Percentiles rank a stretch among this genome's conserved stretches.
These are phyloP conservation scores for Septoria petroselini DNA, from an alignment of 2,329 filamentous ascomycete species.

Conservation along the genomic window DNA sequence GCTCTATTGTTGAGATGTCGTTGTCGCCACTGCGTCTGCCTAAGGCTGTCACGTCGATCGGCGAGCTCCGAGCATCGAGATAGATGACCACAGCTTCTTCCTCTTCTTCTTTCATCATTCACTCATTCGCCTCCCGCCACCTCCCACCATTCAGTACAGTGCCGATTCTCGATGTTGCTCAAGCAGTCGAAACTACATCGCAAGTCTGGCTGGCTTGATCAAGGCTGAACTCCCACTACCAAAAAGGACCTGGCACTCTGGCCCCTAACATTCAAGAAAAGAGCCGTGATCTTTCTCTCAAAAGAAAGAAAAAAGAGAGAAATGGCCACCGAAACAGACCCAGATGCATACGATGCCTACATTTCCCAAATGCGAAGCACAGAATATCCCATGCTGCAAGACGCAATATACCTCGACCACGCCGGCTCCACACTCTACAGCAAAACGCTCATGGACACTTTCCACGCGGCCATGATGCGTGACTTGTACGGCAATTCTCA, in stretches of 20 bases:
- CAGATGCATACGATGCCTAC: slow-evolving; percentile 39
- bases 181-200: slow-evolving; percentile 8
- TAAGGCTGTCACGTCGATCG: too few species aligned
- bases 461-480: slow-evolving; percentile 72
- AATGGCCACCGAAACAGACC: slow-evolving; percentile 17
- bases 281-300: too few species aligned
- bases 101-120: too few species aligned
- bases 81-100: too few species aligned
- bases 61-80: too few species aligned
- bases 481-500: slow-evolving; percentile 89
- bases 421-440: slow-evolving; percentile 70
- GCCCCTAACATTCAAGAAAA: too few species aligned
- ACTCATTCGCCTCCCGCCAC: too few species aligned
- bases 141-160: too few species aligned
- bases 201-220: slow-evolving; percentile 13
- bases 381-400: slow-evolving; percentile 47
- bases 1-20: too few species aligned
- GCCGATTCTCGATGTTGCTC: slow-evolving; percentile 2
- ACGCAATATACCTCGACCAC: slow-evolving; percentile 75
- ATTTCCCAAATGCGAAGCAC: slow-evolving; percentile 47
- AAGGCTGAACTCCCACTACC: slow-evolving; percentile 6
- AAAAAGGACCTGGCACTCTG: too few species aligned
- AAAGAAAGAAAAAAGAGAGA: too few species aligned
- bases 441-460: slow-evolving; percentile 75
- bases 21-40: too few species aligned